These are phyloP conservation scores for Leccinum pachyderme DNA, from an alignment of 1,284 basidiomycete genomes.

Conservation along the genomic window DNA sequence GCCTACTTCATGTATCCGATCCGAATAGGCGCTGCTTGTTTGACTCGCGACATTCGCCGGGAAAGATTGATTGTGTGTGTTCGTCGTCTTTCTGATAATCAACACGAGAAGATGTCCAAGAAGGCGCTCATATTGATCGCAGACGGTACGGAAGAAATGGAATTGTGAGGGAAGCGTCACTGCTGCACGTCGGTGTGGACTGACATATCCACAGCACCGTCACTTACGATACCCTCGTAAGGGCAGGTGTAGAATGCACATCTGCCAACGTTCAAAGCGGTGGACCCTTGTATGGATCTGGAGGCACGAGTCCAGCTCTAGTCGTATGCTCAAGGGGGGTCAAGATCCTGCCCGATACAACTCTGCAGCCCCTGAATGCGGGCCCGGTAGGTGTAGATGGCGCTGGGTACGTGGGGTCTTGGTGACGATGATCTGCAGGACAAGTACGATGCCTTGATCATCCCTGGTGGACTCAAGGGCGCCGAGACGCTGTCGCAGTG, in stretches of 20 bases:
- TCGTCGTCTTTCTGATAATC: constrained; percentile 3
- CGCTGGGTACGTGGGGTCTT: background rate
- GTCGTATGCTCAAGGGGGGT: constrained; percentile 74
- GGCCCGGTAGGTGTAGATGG: constrained; percentile 41
- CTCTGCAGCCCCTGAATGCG: constrained; percentile 45
- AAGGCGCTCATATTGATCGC: constrained; percentile 74
- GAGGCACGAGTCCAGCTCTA: constrained; percentile 38
- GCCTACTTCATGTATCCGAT: background rate
- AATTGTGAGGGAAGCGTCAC: constrained; percentile 55
- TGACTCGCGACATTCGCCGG: background rate
- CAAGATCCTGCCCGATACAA: constrained; percentile 67
- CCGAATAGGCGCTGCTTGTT: background rate
- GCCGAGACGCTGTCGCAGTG: constrained; percentile 71
- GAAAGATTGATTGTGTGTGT: background rate
- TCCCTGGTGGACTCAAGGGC: constrained; percentile 82
- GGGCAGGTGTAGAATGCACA: constrained; percentile 62
- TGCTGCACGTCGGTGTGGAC: background rate
- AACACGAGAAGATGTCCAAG: constrained; percentile 22
- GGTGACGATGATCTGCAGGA: constrained; percentile 38
- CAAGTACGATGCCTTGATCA: constrained; percentile 66
- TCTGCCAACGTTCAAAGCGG: constrained; percentile 63
- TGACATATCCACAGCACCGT: constrained; percentile 54
- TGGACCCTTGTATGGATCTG: constrained; percentile 27
- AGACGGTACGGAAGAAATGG: constrained; percentile 90
- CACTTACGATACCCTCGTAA: constrained; percentile 76